phyloP scores from a whole-genome alignment of 2,329 filamentous ascomycete genomes.

The Stemphylium vesicarium region DNA sequence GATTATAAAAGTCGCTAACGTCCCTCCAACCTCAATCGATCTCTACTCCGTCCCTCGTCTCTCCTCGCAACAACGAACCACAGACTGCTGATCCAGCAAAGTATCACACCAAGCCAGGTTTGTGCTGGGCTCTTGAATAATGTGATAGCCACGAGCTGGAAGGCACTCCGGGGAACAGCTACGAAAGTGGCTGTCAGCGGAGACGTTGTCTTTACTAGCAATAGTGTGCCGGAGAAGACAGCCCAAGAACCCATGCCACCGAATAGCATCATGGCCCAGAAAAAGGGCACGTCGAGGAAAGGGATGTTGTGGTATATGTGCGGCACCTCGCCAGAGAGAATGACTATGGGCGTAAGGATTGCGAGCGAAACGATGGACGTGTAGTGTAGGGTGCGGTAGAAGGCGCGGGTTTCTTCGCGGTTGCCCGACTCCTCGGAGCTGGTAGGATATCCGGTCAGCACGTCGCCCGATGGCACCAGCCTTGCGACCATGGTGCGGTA shows the following conservation, averaged over 20 bases:
- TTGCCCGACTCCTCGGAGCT: conserved; percentile 41
- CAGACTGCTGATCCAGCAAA: conserved; percentile 58
- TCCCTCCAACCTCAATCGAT: conserved; percentile 44
- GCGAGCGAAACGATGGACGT: conserved; percentile 58
- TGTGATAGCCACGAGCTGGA: conserved; percentile 57
- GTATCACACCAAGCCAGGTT: conserved; percentile 59
- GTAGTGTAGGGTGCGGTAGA: conserved; percentile 61
- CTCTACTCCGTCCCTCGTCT: conserved; percentile 47
- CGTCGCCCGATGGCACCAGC: conserved; percentile 54
- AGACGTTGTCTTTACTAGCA: conserved; percentile 58
- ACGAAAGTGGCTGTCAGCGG: conserved; percentile 59
- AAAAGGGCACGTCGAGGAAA: conserved; percentile 62
- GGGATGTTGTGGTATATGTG: conserved; percentile 61
- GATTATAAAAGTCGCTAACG: conserved; percentile 13
- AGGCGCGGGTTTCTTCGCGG: conserved; percentile 58
- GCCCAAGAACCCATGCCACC: conserved; percentile 57
- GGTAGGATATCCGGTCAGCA: conserved; percentile 50
- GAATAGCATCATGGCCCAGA: conserved; percentile 61
- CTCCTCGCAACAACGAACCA: conserved; percentile 57
- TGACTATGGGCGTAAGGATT: conserved; percentile 57
- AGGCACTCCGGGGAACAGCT: conserved; percentile 56
- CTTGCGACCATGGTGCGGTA: conserved; percentile 56
- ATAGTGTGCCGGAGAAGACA: conserved; percentile 56
- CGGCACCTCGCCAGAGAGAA: conserved; percentile 57
- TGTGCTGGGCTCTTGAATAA: conserved; percentile 57